phyloP scores from a whole-genome alignment of 176 grass and related monocot species.

The Raddia guianensis region DNA sequence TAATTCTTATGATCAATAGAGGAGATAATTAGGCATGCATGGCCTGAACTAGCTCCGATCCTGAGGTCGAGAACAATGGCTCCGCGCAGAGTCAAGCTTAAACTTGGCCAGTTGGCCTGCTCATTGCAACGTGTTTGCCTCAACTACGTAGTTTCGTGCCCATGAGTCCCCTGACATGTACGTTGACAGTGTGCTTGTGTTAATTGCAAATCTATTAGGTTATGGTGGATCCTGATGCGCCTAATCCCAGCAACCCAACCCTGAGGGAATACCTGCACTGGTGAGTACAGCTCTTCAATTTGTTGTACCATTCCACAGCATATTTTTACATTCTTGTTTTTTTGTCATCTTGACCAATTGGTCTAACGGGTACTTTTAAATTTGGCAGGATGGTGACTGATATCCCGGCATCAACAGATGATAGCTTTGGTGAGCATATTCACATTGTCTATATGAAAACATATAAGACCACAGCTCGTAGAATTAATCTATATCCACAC shows the following conservation, averaged over 20 bases:
- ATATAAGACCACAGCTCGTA: not conserved
- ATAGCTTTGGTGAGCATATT: slow-evolving; percentile 77
- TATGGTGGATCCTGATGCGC: slow-evolving; percentile 97
- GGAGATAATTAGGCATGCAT: not conserved
- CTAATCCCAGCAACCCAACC: slow-evolving; percentile 78
- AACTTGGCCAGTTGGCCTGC: slow-evolving; percentile 10
- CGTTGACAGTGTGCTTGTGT: slow-evolving; percentile 52
- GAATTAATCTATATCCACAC: not conserved
- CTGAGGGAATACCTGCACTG: slow-evolving; percentile 91
- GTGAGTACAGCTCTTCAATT: slow-evolving; percentile 42
- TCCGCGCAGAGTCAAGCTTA: not conserved
- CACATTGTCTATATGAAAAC: not conserved
- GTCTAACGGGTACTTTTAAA: slow-evolving; percentile 14
- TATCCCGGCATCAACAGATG: slow-evolving; percentile 77
- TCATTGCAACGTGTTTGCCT: slow-evolving; percentile 1
- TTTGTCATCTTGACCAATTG: not conserved
- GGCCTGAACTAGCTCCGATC: slow-evolving; percentile 25
- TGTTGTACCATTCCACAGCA: slow-evolving; percentile 4
- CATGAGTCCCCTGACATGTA: slow-evolving; percentile 35
- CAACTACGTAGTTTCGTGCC: slow-evolving; percentile 14
- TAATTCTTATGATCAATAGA: not conserved
- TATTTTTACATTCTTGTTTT: not conserved
- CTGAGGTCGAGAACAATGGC: slow-evolving; percentile 24
- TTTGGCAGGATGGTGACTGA: slow-evolving; percentile 85
- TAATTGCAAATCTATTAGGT: slow-evolving; percentile 60